Conservation (phyloP, 169 alveolate species). For the Plasmodium cynomolgi region DNA sequence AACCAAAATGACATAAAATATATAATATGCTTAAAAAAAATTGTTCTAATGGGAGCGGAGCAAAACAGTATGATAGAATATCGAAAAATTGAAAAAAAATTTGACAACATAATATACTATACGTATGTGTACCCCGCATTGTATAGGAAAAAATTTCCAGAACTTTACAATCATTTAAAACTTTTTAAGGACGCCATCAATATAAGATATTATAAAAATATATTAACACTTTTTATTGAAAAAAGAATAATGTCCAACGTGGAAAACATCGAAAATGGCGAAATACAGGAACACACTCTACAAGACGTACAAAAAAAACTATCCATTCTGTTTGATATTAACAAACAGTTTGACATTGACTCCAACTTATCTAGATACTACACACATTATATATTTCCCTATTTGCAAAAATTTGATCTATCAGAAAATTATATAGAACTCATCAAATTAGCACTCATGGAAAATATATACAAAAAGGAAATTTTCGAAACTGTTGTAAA, state of each 20-base stretch:
- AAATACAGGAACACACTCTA: constrained; percentile 17
- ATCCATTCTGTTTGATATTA: constrained; percentile 47
- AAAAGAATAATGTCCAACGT: constrained; percentile 17
- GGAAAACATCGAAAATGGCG: not conserved
- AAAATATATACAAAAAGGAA: constrained; percentile 62
- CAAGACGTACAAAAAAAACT: constrained; percentile 21
- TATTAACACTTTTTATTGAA: constrained; percentile 49
- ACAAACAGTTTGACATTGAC: constrained; percentile 46
- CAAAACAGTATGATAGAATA: constrained; percentile 23
- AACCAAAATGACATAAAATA: constrained; percentile 44
- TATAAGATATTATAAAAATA: constrained; percentile 36
- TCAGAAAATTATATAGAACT: constrained; percentile 42
- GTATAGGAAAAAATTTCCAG: not conserved
- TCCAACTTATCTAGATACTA: constrained; percentile 14
- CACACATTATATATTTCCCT: constrained; percentile 6
- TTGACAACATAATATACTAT: constrained; percentile 43
- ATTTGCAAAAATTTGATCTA: constrained; percentile 11
- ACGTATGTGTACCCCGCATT: constrained; percentile 13
- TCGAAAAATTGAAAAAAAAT: constrained; percentile 26
- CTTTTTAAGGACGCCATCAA: constrained; percentile 41
- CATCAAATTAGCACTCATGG: constrained; percentile 31
- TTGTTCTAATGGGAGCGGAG: constrained; percentile 44
- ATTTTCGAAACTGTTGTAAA: constrained; percentile 39
- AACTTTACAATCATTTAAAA: constrained; percentile 21
- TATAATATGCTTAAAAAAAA: constrained; percentile 53